Conservation (phyloP, 1,284 basidiomycete genomes). For the Irpex lacteus region DNA sequence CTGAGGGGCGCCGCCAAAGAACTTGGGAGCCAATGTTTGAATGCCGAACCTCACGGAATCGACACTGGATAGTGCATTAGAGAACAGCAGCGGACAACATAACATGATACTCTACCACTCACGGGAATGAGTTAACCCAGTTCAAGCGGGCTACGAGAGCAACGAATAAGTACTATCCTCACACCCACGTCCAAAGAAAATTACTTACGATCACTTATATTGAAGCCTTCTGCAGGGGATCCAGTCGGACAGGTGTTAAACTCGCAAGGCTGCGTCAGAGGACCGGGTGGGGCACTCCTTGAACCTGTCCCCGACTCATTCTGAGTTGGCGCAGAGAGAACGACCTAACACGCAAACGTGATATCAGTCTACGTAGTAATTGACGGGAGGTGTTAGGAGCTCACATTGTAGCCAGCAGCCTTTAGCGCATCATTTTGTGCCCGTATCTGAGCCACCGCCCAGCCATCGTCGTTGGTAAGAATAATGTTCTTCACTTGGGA, state of each 20-base stretch:
- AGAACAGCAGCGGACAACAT: not conserved
- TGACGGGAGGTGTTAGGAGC: conserved; percentile 2
- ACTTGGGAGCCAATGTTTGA: conserved; percentile 42
- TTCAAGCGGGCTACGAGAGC: conserved; percentile 30
- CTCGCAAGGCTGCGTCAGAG: conserved; percentile 35
- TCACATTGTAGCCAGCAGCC: conserved; percentile 33
- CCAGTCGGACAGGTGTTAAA: conserved; percentile 40
- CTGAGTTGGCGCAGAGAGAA: conserved; percentile 39
- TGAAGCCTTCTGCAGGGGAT: conserved; percentile 42
- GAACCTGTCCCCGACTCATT: conserved; percentile 43
- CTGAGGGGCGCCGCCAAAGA: conserved; percentile 43
- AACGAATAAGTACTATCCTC: not conserved
- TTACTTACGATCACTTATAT: conserved; percentile 37
- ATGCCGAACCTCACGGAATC: conserved; percentile 47
- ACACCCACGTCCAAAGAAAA: not conserved
- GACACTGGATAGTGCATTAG: conserved; percentile 25
- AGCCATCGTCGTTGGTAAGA: conserved; percentile 36
- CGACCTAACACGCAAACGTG: too few relatives aligned
- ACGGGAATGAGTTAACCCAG: conserved; percentile 31
- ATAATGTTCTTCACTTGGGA: conserved; percentile 20
- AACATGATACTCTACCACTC: conserved; percentile 31
- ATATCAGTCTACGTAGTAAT: too few relatives aligned
- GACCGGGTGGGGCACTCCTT: conserved; percentile 21
- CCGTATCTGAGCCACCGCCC: conserved; percentile 41
- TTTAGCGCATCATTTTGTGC: conserved; percentile 35